phyloP scores from a whole-genome alignment of 2,329 filamentous ascomycete species.

The Phyllosticta citribraziliensis region DNA sequence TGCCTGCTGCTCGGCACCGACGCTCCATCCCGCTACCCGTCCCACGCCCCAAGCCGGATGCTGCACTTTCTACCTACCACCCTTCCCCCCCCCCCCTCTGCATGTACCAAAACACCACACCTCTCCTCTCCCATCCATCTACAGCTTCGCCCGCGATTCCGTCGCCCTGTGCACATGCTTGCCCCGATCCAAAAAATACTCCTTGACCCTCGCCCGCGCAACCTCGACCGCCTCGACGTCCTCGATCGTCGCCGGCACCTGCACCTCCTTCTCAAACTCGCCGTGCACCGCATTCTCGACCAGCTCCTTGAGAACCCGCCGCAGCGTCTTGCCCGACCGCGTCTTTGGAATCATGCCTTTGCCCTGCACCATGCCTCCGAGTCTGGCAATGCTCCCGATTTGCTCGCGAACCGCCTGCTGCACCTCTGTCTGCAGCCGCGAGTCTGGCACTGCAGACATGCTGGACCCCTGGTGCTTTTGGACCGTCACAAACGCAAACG shows the following conservation, averaged over 20 bases:
- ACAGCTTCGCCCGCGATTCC: conserved; percentile 30
- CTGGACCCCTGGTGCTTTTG: conserved; percentile 30
- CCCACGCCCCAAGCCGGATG: background rate
- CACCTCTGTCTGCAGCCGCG: conserved; percentile 50
- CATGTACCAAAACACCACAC: background rate
- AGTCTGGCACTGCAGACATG: conserved; percentile 39
- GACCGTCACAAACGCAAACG: conserved; percentile 78
- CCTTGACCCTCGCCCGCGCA: conserved; percentile 58
- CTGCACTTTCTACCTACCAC: background rate
- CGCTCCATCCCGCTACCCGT: background rate
- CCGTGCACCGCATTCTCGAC: conserved; percentile 71
- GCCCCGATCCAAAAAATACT: conserved; percentile 56
- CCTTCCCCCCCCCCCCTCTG: background rate
- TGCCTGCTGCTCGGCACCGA: background rate
- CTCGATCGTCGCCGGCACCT: conserved; percentile 76
- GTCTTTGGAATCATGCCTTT: conserved; percentile 87
- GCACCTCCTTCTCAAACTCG: conserved; percentile 61
- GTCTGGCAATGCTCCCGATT: conserved; percentile 76
- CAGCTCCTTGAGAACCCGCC: conserved; percentile 71
- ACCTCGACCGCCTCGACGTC: conserved; percentile 65
- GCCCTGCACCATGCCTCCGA: conserved; percentile 79
- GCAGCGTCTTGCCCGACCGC: conserved; percentile 79
- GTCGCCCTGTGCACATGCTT: conserved; percentile 30
- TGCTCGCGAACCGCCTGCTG: conserved; percentile 64
- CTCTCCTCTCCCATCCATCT: too few relatives aligned